Evolutionary conservation across 805 yeast species (phyloP).

Genomic region (Schizosaccharomyces osmophilus): DNA sequence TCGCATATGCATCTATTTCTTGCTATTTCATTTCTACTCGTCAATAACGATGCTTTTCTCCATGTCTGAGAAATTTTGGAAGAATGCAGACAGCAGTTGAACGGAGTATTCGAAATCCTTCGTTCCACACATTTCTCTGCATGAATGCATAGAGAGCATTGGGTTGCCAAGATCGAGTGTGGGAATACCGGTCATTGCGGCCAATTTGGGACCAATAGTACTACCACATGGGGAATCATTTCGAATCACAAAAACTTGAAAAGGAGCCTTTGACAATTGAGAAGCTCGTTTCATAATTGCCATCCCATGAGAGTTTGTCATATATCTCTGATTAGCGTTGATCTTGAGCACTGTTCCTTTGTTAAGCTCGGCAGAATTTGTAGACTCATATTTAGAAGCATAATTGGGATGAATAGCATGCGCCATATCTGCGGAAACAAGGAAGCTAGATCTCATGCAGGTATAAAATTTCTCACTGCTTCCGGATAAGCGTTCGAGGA

Average conservation of each 20-base stretch:
- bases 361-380: constrained; percentile 61
- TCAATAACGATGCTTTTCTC: constrained; percentile 3
- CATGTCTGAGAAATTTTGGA: constrained; percentile 35
- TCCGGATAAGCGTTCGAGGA: constrained; percentile 40
- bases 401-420: constrained; percentile 95
- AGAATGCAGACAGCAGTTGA: constrained; percentile 45
- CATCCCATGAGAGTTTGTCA: constrained; percentile 78
- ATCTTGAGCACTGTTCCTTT: constrained; percentile 80
- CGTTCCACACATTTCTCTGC: constrained; percentile 57
- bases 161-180: constrained; percentile 53
- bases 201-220: constrained; percentile 48
- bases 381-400: constrained; percentile 42
- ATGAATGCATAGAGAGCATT: constrained; percentile 67
- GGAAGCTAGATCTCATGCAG: constrained; percentile 36
- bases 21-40: not conserved
- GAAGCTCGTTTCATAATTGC: constrained; percentile 55
- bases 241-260: constrained; percentile 78
- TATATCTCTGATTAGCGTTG: constrained; percentile 87
- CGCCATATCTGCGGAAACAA: constrained; percentile 85
- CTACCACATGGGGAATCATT: constrained; percentile 90
- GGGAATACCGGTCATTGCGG: constrained; percentile 6
- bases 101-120: constrained; percentile 50
- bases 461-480: constrained; percentile 6
- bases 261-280: constrained; percentile 40
- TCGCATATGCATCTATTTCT: too few relatives aligned